These are phyloP conservation scores for Periglandula ipomoeae DNA, from an alignment of 2,329 filamentous ascomycete genomes.

Conservation along the genomic window DNA sequence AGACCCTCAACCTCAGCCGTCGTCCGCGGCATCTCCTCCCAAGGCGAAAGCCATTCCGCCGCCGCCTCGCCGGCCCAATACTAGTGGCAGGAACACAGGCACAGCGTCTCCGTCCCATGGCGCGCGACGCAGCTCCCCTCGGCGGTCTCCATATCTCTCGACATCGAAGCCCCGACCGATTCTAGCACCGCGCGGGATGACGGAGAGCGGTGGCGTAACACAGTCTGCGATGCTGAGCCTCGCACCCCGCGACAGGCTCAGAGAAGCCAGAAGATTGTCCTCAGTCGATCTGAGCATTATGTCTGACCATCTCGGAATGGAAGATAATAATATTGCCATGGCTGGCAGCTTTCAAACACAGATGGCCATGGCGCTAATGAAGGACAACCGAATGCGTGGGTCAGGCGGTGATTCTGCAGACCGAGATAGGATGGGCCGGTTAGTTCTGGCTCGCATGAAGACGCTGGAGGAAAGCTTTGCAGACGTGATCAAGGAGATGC, in stretches of 20 bases:
- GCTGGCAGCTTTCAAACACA: constrained; percentile 75
- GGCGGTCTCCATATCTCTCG: constrained; percentile 31
- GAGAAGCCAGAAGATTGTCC: constrained; percentile 37
- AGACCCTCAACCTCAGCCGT: constrained; percentile 28
- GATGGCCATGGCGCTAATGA: constrained; percentile 63
- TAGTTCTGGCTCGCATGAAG: constrained; percentile 86
- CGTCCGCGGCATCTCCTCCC: constrained; percentile 35
- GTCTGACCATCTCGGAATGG: constrained; percentile 55
- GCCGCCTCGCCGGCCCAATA: constrained; percentile 26
- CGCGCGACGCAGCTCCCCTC: constrained; percentile 36
- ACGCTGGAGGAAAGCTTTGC: constrained; percentile 85
- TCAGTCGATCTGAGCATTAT: constrained; percentile 66
- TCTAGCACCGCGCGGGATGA: constrained; percentile 32
- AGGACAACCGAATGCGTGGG: constrained; percentile 42
- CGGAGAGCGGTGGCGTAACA: constrained; percentile 26
- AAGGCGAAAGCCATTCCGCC: constrained; percentile 11
- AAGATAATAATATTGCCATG: constrained; percentile 53
- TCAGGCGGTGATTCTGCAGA: constrained; percentile 29
- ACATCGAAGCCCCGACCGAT: constrained; percentile 49
- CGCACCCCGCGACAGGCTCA: constrained; percentile 33
- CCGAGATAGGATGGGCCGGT: constrained; percentile 64
- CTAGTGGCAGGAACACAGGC: constrained; percentile 23
- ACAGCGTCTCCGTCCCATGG: constrained; percentile 22
- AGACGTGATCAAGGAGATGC: constrained; percentile 76
- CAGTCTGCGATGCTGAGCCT: constrained; percentile 41